Conservation (phyloP, 2,329 filamentous ascomycete species). For the Blastomyces parvus region DNA sequence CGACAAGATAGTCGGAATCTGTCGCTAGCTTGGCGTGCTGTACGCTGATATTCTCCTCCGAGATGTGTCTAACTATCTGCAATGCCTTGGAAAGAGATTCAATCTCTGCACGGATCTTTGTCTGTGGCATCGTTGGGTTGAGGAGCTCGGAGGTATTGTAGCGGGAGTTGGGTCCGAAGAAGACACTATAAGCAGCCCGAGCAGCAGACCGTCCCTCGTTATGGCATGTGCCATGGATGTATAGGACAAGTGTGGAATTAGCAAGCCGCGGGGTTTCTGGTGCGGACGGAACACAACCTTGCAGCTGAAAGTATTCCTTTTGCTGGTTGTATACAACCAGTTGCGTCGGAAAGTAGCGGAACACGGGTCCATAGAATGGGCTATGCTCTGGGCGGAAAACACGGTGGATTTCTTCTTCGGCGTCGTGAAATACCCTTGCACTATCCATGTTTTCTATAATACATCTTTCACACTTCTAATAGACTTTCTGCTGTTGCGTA, state of each 20-base stretch:
- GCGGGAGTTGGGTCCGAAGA: not conserved
- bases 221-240: slow-evolving; percentile 6
- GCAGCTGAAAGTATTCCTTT: slow-evolving; percentile 1
- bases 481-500: not conserved
- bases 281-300: not conserved
- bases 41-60: not conserved
- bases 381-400: not conserved
- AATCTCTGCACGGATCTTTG: not conserved
- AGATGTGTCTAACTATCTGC: not conserved
- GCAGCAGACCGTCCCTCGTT: not conserved
- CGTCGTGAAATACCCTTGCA: not conserved
- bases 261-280: not conserved
- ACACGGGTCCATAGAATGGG: not conserved
- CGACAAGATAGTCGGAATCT: slow-evolving; percentile 6
- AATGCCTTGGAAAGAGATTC: not conserved
- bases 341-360: not conserved
- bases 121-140: not conserved
- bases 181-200: not conserved
- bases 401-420: slow-evolving; percentile 4
- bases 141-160: slow-evolving; percentile 2
- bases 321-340: not conserved
- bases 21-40: not conserved
- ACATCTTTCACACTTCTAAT: not conserved
- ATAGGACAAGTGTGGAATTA: not conserved
- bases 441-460: not conserved